A percentile compares a stretch with the other conserved stretches of the same genome.
Conservation (phyloP, 164 flowering plant species). For the Nymphaea colorata region DNA sequence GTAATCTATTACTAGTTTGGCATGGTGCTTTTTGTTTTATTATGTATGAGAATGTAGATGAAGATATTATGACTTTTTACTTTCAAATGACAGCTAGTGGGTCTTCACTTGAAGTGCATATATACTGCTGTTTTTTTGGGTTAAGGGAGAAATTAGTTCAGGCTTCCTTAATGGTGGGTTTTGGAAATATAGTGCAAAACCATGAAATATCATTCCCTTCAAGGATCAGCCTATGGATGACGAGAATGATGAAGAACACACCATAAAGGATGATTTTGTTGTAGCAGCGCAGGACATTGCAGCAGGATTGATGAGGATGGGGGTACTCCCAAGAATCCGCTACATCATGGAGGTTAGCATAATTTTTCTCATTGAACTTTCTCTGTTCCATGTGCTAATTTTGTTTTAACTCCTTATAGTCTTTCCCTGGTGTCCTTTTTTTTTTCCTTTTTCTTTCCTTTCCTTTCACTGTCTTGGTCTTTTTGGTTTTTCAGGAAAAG, state of each 20-base stretch:
- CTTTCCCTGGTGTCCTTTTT: too few species aligned
- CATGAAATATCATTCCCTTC: constrained; percentile 49
- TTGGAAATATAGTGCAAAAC: constrained; percentile 91
- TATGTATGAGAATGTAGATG: background rate
- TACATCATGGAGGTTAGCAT: too few species aligned
- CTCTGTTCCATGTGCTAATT: too few species aligned
- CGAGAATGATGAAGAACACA: constrained; percentile 32
- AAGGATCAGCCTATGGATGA: constrained; percentile 24
- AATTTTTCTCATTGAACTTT: too few species aligned
- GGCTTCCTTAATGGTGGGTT: constrained; percentile 89
- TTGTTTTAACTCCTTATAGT: too few species aligned
- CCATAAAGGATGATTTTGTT: too few species aligned
- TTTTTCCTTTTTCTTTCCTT: too few species aligned
- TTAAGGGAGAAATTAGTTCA: constrained; percentile 54
- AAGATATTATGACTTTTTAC: background rate
- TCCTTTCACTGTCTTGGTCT: too few species aligned
- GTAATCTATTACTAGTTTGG: background rate
- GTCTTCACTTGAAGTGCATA: constrained; percentile 14
- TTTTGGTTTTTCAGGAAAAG: too few species aligned
- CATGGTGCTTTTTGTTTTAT: background rate
- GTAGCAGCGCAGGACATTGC: too few species aligned
- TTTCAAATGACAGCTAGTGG: background rate
- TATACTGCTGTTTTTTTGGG: constrained; percentile 87
- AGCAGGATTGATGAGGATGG: too few species aligned
- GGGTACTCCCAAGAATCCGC: too few species aligned